Evolutionary conservation across 805 yeast genomes (phyloP), one percentile per base, ranked within the genome.

Genomic region (Monosporozyma solicola): DNA sequence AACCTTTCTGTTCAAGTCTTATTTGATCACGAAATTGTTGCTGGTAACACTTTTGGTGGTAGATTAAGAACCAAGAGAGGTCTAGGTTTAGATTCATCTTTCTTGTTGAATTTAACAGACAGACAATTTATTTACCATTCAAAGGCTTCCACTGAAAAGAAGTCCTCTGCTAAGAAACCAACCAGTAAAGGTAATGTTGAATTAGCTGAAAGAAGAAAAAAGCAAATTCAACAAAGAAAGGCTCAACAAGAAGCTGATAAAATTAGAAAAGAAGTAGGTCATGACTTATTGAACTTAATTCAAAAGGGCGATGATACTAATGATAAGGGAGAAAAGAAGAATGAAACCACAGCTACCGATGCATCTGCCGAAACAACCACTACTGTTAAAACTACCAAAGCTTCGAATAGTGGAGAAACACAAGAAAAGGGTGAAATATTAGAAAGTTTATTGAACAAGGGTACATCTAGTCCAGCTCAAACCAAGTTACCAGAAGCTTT

Each of bases 41-140:
- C 94, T 48, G 98, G 97, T 61, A 84, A 82, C 64, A 81, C 78
- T 27, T 75, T 94, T 72, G 87, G 83, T 59, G 96, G 95, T 5
- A 81, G 87, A 65, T 74, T 90, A 61, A 72, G 71, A 51, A 79
- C 92, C 5, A 85, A 82, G 61, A 82, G 99, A 63, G 99, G 98
- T 20, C 70, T 89, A 59, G 81, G 85, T 25, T 80, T 94, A 52
- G 95, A 87, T 57, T 82, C 95, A 0, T 82, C 92, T 0, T 76
- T 87, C 52, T 82, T 94, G 37, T 76, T 94, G 70, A 94, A 94
- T 65, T 64, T 92, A 49, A 76, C 92, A 4, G 72, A 80, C 61
- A 79, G 79, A 56, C 96, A 92, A 66, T 80, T 87, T 61, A 80
- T 87, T 41, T 87, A 78, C 66, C 91, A 86, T 60, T 80, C 90